A percentile compares a stretch with the other conserved stretches of the same genome.
Conservation (phyloP, 805 yeast genomes). For the Lipomyces sp. region DNA sequence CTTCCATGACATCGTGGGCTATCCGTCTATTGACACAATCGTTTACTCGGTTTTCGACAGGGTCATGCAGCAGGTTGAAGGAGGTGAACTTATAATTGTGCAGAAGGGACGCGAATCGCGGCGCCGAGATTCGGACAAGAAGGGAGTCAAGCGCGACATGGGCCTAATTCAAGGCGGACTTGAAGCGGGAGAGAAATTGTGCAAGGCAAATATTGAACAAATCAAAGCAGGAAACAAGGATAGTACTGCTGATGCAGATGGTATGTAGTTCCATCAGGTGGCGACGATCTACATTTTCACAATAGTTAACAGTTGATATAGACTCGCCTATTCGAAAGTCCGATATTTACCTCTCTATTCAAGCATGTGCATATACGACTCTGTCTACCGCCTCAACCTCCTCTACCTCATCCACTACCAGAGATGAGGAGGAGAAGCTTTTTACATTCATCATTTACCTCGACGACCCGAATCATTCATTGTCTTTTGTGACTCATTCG, state of each 20-base stretch:
- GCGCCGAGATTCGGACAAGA: constrained; percentile 37
- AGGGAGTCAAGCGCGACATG: constrained; percentile 46
- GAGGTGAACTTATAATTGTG: constrained; percentile 56
- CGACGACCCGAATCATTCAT: constrained; percentile 73
- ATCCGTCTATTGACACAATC: constrained; percentile 47
- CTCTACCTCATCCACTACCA: constrained; percentile 39
- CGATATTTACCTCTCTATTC: constrained; percentile 66
- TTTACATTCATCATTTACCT: constrained; percentile 75
- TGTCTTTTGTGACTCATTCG: constrained; percentile 70
- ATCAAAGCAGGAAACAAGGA: constrained; percentile 38
- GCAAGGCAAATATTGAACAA: constrained; percentile 72
- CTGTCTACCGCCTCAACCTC: constrained; percentile 28
- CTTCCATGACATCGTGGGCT: constrained; percentile 48
- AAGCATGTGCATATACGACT: constrained; percentile 51
- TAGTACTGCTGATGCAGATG: constrained; percentile 34
- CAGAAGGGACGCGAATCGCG: constrained; percentile 45
- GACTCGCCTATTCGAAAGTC: constrained; percentile 42
- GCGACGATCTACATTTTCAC: not conserved
- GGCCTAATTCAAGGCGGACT: constrained; percentile 72
- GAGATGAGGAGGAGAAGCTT: constrained; percentile 34
- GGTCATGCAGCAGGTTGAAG: constrained; percentile 66
- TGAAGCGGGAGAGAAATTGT: constrained; percentile 82
- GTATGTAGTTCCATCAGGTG: constrained; percentile 3
- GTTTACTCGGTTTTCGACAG: constrained; percentile 51
- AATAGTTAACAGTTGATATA: not conserved